Evolutionary conservation across 345 rosid species (phyloP).

Genomic region (Balakata baccata): DNA sequence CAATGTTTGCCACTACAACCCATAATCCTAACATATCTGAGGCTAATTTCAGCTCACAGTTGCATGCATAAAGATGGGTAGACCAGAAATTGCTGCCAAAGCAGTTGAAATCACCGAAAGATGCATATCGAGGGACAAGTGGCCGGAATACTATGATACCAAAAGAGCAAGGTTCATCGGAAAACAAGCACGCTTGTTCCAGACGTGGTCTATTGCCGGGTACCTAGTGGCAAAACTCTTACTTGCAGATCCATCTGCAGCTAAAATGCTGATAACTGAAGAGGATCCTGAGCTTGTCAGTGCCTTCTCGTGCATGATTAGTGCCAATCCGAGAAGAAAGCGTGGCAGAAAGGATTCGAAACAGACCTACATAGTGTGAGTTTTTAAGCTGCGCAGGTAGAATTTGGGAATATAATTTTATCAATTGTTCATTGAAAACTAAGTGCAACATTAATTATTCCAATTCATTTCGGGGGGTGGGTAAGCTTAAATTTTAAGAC

Average conservation of each 20-base stretch:
- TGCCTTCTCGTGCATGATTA: conserved; percentile 53
- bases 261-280: conserved; percentile 42
- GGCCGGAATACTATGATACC: conserved; percentile 61
- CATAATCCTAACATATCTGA: conserved; percentile 2
- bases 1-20: too few species aligned
- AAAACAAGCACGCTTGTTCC: conserved; percentile 41
- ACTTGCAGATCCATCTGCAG: conserved; percentile 40
- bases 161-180: conserved; percentile 48
- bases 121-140: conserved; percentile 39
- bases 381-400: neutral
- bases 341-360: conserved; percentile 37
- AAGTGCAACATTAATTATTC: neutral
- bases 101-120: conserved; percentile 44
- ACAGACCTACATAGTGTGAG: conserved; percentile 46
- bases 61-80: conserved; percentile 52
- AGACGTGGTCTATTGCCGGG: conserved; percentile 59
- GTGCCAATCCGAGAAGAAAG: conserved; percentile 52
- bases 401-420: conserved; percentile 4
- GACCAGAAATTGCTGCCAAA: conserved; percentile 45
- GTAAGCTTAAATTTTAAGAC: neutral
- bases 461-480: conserved; percentile 7
- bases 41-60: conserved; percentile 44
- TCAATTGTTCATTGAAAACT: neutral
- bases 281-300: conserved; percentile 49
- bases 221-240: conserved; percentile 51